These are phyloP conservation scores for Irpex sp. DNA, from an alignment of 1,284 basidiomycete species.

Conservation along the genomic window DNA sequence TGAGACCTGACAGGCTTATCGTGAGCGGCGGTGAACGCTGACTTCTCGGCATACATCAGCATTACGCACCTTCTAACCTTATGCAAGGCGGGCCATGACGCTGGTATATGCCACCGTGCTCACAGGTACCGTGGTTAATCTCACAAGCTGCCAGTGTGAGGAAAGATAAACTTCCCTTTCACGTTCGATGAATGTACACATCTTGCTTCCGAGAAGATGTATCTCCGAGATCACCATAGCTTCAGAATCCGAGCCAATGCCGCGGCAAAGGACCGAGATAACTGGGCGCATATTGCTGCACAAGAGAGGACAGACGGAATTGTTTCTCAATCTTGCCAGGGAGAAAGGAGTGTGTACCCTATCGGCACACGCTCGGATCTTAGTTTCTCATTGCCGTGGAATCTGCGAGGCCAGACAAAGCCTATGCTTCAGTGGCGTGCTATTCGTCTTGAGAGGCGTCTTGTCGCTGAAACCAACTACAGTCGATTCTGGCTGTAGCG, in stretches of 20 bases:
- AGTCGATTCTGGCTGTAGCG: not conserved
- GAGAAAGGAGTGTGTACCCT: not conserved
- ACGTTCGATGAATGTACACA: not conserved
- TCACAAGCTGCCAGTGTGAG: not conserved
- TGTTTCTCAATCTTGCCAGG: not conserved
- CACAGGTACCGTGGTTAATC: not conserved
- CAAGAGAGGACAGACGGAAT: not conserved
- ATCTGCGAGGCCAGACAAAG: not conserved
- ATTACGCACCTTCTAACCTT: not conserved
- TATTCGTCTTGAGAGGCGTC: no score
- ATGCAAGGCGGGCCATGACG: not conserved
- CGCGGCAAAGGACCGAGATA: not conserved
- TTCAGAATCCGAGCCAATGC: not conserved
- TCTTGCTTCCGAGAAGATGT: not conserved
- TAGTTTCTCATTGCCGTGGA: not conserved
- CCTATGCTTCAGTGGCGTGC: not conserved
- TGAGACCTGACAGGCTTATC: not conserved
- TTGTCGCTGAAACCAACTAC: not conserved
- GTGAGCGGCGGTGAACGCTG: not conserved
- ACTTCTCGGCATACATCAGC: not conserved
- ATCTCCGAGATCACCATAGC: not conserved
- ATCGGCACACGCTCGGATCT: not conserved
- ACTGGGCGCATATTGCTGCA: not conserved
- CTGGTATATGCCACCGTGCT: not conserved
- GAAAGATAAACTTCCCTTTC: not conserved